Base-by-base conservation (phyloP, 306 rosid genomes). In the Luffa acutangula region DNA sequence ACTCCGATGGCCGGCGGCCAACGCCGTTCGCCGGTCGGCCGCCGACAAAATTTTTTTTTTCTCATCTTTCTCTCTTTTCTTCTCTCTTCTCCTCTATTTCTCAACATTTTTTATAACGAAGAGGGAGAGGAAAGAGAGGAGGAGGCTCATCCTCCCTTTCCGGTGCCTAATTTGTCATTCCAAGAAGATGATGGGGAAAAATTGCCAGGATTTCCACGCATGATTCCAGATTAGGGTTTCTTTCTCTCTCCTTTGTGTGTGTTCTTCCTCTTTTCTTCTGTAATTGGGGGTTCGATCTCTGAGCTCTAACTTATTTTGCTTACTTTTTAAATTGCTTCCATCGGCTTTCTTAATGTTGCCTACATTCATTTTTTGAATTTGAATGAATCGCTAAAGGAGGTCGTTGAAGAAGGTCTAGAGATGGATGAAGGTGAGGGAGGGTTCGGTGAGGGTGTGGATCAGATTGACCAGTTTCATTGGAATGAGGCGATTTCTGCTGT, bases 401-500 rank as follows among this genome's bases (percentile, higher is more conserved):
- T 46, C 7, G 31, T 21, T 17, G 75, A 60, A 18, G 62, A 51
- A 74, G 60, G 41, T 34, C 31, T 25, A 66, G 53, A 41, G 79
- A 88, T 88, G 91, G 97, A 93, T 46, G 97, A 92, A 79, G 91
- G 90, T 4, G 97, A 87, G 77, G 90, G 89, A 82, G 89, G 85
- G 63, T 86, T 71, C 66, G 90, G 86, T 20, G 91, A 88, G 92
- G 85, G 96, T 48, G 85, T 82, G 45, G 98, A 95, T 82, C 93
- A 85, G 71, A 83, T 89, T 85, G 96, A 92, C 84, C 96, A 92
- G 85, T 95, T 95, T 86, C 98, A 95, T 85, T 91, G 93, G 18
- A 95, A 95, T 85, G 97, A 93, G 80, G 99, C 99, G n/a, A 95
- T 95, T 80, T 92, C 99, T 1, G 99, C 97, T 9, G 99, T 93